Percentiles rank a stretch among this genome's conserved stretches.
These are phyloP conservation scores for Tillandsia fasciculata DNA, from an alignment of 176 grass and related monocot genomes.

Conservation along the genomic window DNA sequence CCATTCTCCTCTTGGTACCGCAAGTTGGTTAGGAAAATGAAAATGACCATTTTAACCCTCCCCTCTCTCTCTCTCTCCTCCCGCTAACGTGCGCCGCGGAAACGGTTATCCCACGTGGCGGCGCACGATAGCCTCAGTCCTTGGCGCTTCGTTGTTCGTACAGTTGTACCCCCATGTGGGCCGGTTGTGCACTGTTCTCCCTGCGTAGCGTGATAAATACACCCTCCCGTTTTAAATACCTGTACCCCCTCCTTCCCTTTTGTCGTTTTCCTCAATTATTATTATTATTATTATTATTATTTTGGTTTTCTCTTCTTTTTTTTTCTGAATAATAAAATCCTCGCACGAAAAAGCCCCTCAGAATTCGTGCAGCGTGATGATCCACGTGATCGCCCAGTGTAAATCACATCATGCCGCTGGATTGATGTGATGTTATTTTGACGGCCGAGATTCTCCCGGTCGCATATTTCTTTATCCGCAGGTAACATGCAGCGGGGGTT, in stretches of 20 bases:
- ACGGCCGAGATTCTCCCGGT: background rate
- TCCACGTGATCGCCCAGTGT: too few relatives aligned
- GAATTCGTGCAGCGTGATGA: too few relatives aligned
- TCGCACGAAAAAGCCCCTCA: background rate
- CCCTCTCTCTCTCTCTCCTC: too few relatives aligned
- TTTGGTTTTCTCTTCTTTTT: background rate
- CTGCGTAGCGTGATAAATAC: background rate
- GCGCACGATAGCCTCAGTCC: too few relatives aligned
- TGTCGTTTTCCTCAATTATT: background rate
- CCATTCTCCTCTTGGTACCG: too few relatives aligned
- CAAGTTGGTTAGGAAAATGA: too few relatives aligned
- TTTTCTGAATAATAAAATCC: background rate
- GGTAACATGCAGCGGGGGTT: background rate
- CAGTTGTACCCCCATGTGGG: background rate
- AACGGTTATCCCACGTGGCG: too few relatives aligned
- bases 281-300: background rate
- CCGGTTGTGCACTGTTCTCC: background rate
- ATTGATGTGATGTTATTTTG: conserved; percentile 13
- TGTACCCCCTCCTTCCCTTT: background rate
- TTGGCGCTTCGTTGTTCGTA: background rate
- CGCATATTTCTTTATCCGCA: background rate
- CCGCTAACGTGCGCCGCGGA: too few relatives aligned
- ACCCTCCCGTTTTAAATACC: background rate
- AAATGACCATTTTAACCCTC: too few relatives aligned
- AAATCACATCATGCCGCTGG: background rate